Conservation (phyloP, 331 rosid species). For the Malus hybrid region DNA sequence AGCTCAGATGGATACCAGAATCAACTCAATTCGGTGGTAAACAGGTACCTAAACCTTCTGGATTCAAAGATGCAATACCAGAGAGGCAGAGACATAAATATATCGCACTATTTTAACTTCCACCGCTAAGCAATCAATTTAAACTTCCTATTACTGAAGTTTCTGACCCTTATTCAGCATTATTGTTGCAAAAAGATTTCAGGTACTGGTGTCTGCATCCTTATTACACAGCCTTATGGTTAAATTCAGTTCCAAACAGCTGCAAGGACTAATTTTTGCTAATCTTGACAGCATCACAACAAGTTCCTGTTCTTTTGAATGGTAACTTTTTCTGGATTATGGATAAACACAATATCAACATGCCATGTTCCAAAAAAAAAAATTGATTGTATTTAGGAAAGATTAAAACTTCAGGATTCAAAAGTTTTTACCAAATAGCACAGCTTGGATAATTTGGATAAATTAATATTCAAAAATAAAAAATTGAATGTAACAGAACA, state of each 20-base stretch:
- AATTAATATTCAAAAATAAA: neutral
- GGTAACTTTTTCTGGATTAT: neutral
- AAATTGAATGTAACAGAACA: conserved; percentile 7
- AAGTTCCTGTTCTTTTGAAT: neutral
- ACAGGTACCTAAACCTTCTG: neutral
- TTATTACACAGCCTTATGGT: neutral
- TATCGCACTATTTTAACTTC: neutral
- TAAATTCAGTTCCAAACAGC: neutral
- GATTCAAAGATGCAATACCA: neutral
- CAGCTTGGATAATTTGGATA: neutral
- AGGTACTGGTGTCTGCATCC: neutral
- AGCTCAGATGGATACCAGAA: neutral
- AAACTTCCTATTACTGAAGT: neutral
- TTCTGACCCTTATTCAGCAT: neutral
- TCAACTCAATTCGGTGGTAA: neutral
- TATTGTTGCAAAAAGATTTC: neutral
- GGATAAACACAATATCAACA: neutral
- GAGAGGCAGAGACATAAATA: neutral
- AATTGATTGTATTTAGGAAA: neutral
- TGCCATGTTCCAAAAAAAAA: neutral
- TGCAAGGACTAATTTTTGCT: neutral
- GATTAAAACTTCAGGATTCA: neutral
- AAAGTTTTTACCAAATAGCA: neutral
- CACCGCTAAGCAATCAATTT: neutral
- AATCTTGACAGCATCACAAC: neutral